Base-by-base conservation (phyloP, 2,329 filamentous ascomycete genomes). In the Pyrenochaeta sp. region DNA sequence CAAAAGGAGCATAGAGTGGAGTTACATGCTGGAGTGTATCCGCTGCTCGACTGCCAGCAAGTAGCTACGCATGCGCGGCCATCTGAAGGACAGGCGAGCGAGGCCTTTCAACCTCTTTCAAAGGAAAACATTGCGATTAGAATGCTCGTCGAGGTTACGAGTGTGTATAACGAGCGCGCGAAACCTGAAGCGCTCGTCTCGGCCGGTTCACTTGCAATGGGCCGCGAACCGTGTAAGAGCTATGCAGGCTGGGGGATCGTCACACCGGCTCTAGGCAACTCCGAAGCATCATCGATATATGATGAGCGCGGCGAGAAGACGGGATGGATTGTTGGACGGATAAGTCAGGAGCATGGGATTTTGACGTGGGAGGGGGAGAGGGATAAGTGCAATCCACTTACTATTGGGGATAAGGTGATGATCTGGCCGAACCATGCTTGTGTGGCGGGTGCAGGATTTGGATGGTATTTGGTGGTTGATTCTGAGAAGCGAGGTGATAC, bases 381-480 rank as follows among this genome's bases (percentile, higher is more conserved):
- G 28, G 74, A 48, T 9, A 64, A 62, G 52, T 65, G 65, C 43
- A 73, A 77, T 39, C 71, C 78, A 46, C 71, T 92, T 56, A 62
- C 75, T 2, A 80, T 91, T 32, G 91, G 91, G 0, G 85, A 92
- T 70, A 86, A 87, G 68, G 77, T 93, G 27, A 82, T 87, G 56
- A 79, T 94, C 7, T 93, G 89, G 87, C 91, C 91, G 0, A 94
- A 94, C 67, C 91, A 95, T 78, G 87, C 91, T 36, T 95, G 91
- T 73, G 89, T 94, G 65, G 86, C 91, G 1, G 88, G 90, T 0
- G 88, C 88, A 0, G 85, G 86, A 28, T 91, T 89, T 77, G 87
- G 84, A 1, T 91, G 87, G 83, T 95, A 92, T 77, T 79, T 92
- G 22, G 80, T 94, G 34, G 86, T 93, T 1, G 91, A 94, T 75